Percentiles rank a stretch among this genome's conserved stretches.
Evolutionary conservation across 352 stramenopile genomes (phyloP).

Genomic region (Phytopythium delawarense): DNA sequence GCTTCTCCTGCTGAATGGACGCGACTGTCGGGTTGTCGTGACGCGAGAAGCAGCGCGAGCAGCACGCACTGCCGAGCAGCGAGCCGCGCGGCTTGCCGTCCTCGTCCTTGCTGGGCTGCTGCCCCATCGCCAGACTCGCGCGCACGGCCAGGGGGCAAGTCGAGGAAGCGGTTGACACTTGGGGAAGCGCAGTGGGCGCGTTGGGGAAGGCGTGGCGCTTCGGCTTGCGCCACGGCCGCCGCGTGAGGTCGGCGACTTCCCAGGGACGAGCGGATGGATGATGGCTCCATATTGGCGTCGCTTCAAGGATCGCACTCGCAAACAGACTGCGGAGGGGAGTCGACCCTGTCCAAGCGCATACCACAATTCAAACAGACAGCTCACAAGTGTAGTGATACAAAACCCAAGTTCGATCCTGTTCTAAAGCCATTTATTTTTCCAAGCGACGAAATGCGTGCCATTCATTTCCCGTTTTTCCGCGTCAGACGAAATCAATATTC

Average conservation of each 20-base stretch:
- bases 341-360: background rate
- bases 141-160: background rate
- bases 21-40: background rate
- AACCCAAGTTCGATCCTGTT: background rate
- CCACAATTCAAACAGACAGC: background rate
- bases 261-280: too few relatives aligned
- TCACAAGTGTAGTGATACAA: too few relatives aligned
- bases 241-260: background rate
- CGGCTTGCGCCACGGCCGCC: background rate
- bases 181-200: too few relatives aligned
- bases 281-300: background rate
- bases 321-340: background rate
- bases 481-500: background rate
- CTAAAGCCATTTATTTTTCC: too few relatives aligned
- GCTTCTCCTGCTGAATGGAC: slow-evolving; percentile 2
- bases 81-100: background rate
- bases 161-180: too few relatives aligned
- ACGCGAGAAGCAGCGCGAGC: slow-evolving; percentile 13
- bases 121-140: background rate
- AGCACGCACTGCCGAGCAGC: slow-evolving; percentile 9
- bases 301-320: slow-evolving; percentile 1
- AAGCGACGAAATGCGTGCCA: background rate
- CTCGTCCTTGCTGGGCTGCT: slow-evolving; percentile 2
- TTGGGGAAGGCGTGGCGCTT: background rate
- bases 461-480: background rate